phyloP scores from a whole-genome alignment of 2,329 filamentous ascomycete species.

The Neocucurbitaria cava region DNA sequence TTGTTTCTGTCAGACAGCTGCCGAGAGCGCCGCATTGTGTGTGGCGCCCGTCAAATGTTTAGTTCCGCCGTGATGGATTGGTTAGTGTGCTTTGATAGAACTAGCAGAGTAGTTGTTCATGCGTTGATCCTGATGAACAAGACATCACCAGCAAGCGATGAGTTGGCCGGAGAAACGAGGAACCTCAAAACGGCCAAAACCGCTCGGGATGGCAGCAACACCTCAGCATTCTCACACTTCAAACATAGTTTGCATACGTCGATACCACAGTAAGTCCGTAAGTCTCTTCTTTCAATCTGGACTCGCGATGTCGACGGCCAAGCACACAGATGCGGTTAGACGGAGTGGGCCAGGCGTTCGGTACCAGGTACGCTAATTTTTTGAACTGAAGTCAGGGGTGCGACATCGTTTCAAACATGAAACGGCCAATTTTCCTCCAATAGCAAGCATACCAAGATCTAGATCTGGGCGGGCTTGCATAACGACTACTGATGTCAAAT shows the following conservation, averaged over 20 bases:
- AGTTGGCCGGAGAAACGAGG: not conserved
- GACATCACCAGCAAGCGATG: not conserved
- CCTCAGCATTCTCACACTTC: not conserved
- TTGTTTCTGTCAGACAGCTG: slow-evolving; percentile 28
- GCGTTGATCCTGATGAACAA: not conserved
- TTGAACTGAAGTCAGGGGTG: slow-evolving; percentile 15
- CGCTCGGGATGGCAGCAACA: not conserved
- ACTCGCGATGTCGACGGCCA: not conserved
- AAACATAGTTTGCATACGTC: too few species aligned
- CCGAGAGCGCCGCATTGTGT: slow-evolving; percentile 15
- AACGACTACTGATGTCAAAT: slow-evolving; percentile 8
- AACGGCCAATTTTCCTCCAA: slow-evolving; percentile 29
- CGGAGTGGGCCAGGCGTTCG: slow-evolving; percentile 8
- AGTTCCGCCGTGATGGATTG: slow-evolving; percentile 4
- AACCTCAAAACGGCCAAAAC: not conserved
- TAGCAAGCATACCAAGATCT: slow-evolving; percentile 15
- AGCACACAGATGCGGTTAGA: slow-evolving; percentile 11
- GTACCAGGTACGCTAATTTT: too few species aligned
- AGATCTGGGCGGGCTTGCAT: slow-evolving; percentile 15
- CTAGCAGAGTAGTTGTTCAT: slow-evolving; percentile 6
- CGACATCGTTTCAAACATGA: slow-evolving; percentile 27
- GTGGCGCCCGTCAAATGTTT: slow-evolving; percentile 22
- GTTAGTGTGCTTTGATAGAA: slow-evolving; percentile 3
- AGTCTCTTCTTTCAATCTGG: not conserved
- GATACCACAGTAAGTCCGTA: not conserved